Base-by-base conservation (phyloP, 2,329 filamentous ascomycete genomes). In the Penicillium sp. region DNA sequence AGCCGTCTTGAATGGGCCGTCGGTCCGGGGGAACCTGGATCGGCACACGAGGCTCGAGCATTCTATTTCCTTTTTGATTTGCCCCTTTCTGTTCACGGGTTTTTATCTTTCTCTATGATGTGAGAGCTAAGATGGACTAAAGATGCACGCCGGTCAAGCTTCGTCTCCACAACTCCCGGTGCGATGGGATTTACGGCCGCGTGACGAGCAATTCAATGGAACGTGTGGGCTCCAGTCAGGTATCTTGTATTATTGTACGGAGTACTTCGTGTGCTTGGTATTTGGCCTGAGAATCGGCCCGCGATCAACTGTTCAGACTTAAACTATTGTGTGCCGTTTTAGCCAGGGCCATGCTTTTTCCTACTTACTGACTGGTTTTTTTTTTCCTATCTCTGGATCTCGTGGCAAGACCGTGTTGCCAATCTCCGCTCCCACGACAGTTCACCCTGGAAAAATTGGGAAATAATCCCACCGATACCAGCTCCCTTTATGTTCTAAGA, bases 271-370 rank as follows among this genome's bases (percentile, higher is more conserved):
- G n/a, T 47, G 7, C 7, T 26, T 14, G 30, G 45, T 42, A 23
- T 23, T 5, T 40, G 30, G 39, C 57, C 52, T 56, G 47, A 47
- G 55, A 60, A 55, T 63, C 57, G 57, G 61, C 47, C 59, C 59
- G 53, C 51, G 41, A 51, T 29, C 48, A 30, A 47, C 44, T 38
- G 48, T 51, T 23, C 29, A 30, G 29, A 30, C 8, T 30, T 13
- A n/a, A n/a, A n/a, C n/a, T n/a, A n/a, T n/a, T n/a, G n/a, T 5
- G 6, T 34, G 11, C 11, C 16, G n/a, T 26, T 45, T 18, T 39
- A 18, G 29, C 35, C 18, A 30, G 13, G 27, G 3, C 9, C 32
- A 34, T 27, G 11, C 14, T 6, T 7, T 46, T 11, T 7, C 13
- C 30, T 38, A 27, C 26, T n/a, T n/a, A n/a, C n/a, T n/a, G n/a